These are phyloP conservation scores for Fraxinus greggii DNA, from an alignment of 305 asterid genomes.

Conservation along the genomic window DNA sequence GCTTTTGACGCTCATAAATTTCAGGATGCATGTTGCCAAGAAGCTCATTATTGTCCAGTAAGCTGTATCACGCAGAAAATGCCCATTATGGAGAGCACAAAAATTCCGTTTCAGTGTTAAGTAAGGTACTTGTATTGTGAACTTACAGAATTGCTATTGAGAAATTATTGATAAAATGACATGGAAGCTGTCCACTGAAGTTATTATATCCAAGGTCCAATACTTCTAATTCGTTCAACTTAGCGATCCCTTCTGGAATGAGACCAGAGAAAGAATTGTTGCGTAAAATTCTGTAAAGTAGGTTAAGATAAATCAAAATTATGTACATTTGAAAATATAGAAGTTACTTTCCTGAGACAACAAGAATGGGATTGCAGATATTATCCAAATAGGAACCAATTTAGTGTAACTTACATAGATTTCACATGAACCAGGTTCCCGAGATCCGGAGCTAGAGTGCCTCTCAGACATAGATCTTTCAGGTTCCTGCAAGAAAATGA, in stretches of 20 bases:
- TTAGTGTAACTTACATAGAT: slow-evolving; percentile 54
- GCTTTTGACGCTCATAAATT: slow-evolving; percentile 43
- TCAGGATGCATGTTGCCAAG: slow-evolving; percentile 39
- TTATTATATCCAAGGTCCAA: slow-evolving; percentile 75
- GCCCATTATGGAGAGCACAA: slow-evolving; percentile 8
- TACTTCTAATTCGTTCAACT: slow-evolving; percentile 57
- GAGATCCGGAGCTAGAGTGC: slow-evolving; percentile 71
- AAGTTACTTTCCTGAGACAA: not conserved
- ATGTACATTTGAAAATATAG: not conserved
- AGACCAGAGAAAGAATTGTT: slow-evolving; percentile 75
- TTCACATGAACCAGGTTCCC: slow-evolving; percentile 58
- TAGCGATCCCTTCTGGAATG: slow-evolving; percentile 59
- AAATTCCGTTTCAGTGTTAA: not conserved
- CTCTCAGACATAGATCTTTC: slow-evolving; percentile 67
- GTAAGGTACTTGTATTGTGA: slow-evolving; percentile 1
- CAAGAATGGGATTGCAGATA: not conserved
- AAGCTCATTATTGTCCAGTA: slow-evolving; percentile 63
- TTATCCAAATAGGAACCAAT: not conserved
- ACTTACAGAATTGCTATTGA: slow-evolving; percentile 55
- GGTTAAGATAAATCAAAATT: not conserved
- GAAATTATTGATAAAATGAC: slow-evolving; percentile 46
- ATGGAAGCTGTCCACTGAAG: slow-evolving; percentile 62
- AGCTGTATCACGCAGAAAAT: slow-evolving; percentile 33
- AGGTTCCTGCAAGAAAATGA: slow-evolving; percentile 52
- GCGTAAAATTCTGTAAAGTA: slow-evolving; percentile 57